These are phyloP conservation scores for Trichophyton mentagrophytes DNA, from an alignment of 2,329 filamentous ascomycete species.

Conservation along the genomic window DNA sequence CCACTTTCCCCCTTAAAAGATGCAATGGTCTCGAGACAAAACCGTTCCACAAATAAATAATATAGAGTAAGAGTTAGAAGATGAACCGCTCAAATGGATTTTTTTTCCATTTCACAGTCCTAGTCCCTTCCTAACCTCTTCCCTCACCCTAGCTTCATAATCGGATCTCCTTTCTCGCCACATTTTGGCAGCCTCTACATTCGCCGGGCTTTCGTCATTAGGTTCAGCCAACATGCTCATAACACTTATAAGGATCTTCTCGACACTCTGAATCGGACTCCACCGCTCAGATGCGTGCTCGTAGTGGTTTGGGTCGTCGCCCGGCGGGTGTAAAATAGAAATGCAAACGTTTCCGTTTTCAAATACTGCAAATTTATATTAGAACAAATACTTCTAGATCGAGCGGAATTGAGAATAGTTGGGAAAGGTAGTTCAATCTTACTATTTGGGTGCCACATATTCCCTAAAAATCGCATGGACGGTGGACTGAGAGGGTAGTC, in stretches of 20 bases:
- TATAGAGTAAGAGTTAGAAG: neutral
- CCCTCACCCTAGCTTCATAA: slow-evolving; percentile 76
- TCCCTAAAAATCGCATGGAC: slow-evolving; percentile 87
- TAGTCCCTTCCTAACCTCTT: slow-evolving; percentile 65
- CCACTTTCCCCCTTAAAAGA: neutral
- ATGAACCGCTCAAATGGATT: neutral
- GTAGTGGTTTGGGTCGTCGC: slow-evolving; percentile 89
- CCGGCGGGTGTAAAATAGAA: slow-evolving; percentile 88
- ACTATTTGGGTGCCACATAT: slow-evolving; percentile 97
- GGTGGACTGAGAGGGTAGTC: slow-evolving; percentile 96
- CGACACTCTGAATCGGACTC: slow-evolving; percentile 87
- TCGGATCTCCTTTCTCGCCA: slow-evolving; percentile 67
- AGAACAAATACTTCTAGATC: neutral
- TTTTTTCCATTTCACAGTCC: slow-evolving; percentile 46
- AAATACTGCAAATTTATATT: slow-evolving; percentile 48
- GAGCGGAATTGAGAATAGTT: no score
- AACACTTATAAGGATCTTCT: slow-evolving; percentile 83
- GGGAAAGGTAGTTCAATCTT: slow-evolving; percentile 15
- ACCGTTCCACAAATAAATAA: neutral
- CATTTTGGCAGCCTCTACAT: slow-evolving; percentile 81
- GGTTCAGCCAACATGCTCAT: slow-evolving; percentile 87
- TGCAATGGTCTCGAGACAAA: neutral
- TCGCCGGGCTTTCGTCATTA: slow-evolving; percentile 91
- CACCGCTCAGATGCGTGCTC: slow-evolving; percentile 82
- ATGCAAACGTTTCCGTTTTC: slow-evolving; percentile 81